A percentile compares a stretch with the other conserved stretches of the same genome.
Conservation (phyloP, 2,329 filamentous ascomycete genomes). For the Hymenoscyphus occultus region DNA sequence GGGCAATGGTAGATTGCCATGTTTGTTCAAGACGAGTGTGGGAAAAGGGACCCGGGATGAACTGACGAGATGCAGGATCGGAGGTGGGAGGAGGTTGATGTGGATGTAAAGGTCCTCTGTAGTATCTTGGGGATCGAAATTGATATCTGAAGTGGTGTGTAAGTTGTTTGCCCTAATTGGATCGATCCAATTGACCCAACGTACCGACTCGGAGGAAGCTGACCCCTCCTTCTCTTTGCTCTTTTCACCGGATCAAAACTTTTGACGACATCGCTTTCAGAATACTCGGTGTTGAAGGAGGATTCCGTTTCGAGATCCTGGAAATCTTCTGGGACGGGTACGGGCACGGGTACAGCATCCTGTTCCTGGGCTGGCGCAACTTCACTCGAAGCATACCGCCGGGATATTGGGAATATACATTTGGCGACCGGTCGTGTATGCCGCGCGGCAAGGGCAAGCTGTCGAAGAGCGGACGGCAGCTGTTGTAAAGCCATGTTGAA, state of each 20-base stretch:
- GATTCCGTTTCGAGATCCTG: conserved; percentile 47
- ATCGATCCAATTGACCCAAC: conserved; percentile 14
- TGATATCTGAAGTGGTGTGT: conserved; percentile 66
- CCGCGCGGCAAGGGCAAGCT: conserved; percentile 23
- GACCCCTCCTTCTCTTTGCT: conserved; percentile 39
- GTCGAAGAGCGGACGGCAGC: conserved; percentile 32
- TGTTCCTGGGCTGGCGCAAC: conserved; percentile 25
- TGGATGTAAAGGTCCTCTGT: conserved; percentile 89
- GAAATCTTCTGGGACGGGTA: conserved; percentile 28
- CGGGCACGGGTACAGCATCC: neutral
- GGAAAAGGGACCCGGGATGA: conserved; percentile 87
- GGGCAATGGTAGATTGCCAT: conserved; percentile 79
- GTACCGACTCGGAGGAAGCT: conserved; percentile 42
- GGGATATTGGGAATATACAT: conserved; percentile 19
- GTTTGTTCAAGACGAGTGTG: conserved; percentile 85
- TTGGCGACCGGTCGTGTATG: conserved; percentile 22
- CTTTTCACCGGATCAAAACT: conserved; percentile 48
- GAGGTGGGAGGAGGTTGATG: conserved; percentile 85
- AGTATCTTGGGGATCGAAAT: conserved; percentile 90
- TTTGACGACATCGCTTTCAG: conserved; percentile 37
- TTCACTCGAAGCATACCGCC: conserved; percentile 33
- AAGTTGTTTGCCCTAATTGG: neutral
- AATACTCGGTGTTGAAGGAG: conserved; percentile 40
- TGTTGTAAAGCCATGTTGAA: conserved; percentile 36
- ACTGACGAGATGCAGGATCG: conserved; percentile 83